These are phyloP conservation scores for Uronychia binucleata DNA, from an alignment of 73 alveolate species.

Conservation along the genomic window DNA sequence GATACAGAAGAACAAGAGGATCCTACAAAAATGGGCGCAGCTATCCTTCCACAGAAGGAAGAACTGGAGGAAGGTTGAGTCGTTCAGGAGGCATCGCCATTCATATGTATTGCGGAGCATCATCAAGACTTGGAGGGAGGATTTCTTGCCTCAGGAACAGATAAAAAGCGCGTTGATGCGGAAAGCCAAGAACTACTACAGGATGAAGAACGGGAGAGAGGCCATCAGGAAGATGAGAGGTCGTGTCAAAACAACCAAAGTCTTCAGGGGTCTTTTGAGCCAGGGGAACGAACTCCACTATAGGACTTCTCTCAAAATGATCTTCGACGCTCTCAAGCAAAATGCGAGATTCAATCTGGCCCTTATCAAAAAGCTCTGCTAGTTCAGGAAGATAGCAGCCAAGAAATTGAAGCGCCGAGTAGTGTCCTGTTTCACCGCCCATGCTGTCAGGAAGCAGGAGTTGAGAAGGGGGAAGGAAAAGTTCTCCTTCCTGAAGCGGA, in stretches of 20 bases:
- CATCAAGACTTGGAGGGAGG: not conserved
- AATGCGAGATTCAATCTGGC: not conserved
- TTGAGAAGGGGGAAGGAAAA: not conserved
- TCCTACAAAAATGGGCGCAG: not conserved
- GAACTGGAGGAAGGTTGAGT: no score
- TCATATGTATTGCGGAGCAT: no score
- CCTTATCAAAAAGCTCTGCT: not conserved
- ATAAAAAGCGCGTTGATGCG: not conserved
- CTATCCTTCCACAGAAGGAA: no score
- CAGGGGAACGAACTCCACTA: not conserved
- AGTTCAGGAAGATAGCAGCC: not conserved
- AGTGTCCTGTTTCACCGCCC: not conserved
- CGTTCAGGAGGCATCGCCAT: no score
- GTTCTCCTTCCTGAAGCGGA: not conserved
- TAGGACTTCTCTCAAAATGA: not conserved
- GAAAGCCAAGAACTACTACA: not conserved
- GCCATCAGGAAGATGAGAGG: not conserved
- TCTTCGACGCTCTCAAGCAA: not conserved
- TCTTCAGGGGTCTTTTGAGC: not conserved
- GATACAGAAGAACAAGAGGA: not conserved
- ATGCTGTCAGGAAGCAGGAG: not conserved
- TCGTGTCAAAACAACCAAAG: not conserved
- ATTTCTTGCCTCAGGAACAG: not conserved
- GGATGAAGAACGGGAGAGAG: not conserved
- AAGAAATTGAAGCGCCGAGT: not conserved